Base-by-base conservation (phyloP, 225 moss, liverwort and hornwort species). In the Neckera pumila region DNA sequence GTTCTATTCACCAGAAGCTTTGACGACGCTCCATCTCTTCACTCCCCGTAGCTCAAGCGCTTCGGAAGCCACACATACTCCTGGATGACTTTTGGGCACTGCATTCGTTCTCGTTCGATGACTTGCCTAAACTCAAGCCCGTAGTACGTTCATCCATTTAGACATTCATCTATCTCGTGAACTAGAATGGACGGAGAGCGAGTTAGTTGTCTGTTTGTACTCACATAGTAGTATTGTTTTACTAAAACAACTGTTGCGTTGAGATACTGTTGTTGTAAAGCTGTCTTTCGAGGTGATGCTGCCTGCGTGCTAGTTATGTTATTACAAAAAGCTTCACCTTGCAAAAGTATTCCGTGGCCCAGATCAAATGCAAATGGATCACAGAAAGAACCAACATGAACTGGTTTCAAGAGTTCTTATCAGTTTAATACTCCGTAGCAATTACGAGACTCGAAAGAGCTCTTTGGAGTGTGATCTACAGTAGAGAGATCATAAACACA, bases 1-100 rank as follows among this genome's bases (percentile, higher is more conserved):
- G 53, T 65, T 22, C 78, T 49, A 3, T 7, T 58, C 57, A 45
- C 65, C 74, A 69, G 59, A 63, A 63, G 78, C 57, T 79, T 62
- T 26, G 53, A 45, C 43, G 53, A 45, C 43, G 75, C 85, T 53
- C 75, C 36, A 71, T 40, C 65, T 43, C 45, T 14, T 57, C 58
- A 57, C 57, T 79, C 38, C 25, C 19, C 20, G 2, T 0, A 36
- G 51, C 65, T 26, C 34, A 31, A 58, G 22, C 6, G 18, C 59
- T 71, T n/a, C 62, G 34, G 73, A 83, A 47, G 84, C 92, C 92
- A 92, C 92, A 89, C 88, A 87, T 38, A 14, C 60, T 81, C n/a
- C 14, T 75, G 87, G 91, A 91, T 91, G 89, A 89, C 61, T 56
- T 71, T 90, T 28, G 8, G 43, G 8, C 15, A 34, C 20, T 62